These are phyloP conservation scores for Ophiostoma piceae DNA, from an alignment of 2,329 filamentous ascomycete species.

Conservation along the genomic window DNA sequence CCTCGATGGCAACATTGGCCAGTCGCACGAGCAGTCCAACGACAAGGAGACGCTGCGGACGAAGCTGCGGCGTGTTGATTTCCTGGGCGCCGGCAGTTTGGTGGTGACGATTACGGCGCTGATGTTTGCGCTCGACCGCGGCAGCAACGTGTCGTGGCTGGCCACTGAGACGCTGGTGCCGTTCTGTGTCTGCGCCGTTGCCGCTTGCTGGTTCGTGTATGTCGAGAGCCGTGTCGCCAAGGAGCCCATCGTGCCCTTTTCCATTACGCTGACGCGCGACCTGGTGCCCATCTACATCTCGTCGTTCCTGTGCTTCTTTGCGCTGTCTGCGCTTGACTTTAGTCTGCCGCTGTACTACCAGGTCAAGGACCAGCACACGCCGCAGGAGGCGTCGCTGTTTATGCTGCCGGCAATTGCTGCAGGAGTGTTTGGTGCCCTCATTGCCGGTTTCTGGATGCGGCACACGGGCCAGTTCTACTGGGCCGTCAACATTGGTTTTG, in stretches of 20 bases:
- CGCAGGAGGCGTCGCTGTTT: constrained; percentile 8
- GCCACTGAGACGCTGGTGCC: constrained; percentile 14
- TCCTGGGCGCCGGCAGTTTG: constrained; percentile 21
- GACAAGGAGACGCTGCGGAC: neutral
- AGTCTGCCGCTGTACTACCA: constrained; percentile 51
- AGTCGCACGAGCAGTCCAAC: neutral
- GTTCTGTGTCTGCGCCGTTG: neutral
- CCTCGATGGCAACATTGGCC: constrained; percentile 5
- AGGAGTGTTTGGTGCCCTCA: neutral
- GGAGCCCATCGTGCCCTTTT: constrained; percentile 42
- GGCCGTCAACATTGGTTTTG: neutral
- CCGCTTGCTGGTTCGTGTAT: constrained; percentile 18
- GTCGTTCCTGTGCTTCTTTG: constrained; percentile 31
- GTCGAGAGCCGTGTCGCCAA: constrained; percentile 35
- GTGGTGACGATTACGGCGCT: constrained; percentile 20
- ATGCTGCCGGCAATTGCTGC: neutral
- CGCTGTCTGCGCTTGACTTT: constrained; percentile 39
- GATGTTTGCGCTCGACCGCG: constrained; percentile 24
- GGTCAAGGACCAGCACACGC: constrained; percentile 32
- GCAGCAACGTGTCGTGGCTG: constrained; percentile 22
- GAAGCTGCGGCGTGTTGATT: constrained; percentile 21
- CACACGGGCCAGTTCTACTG: constrained; percentile 13
- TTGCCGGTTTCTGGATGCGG: constrained; percentile 8
- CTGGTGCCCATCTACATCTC: constrained; percentile 38
- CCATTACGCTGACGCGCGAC: constrained; percentile 37